Base-by-base conservation (phyloP, 2,329 filamentous ascomycete genomes). In the Gyromitra esculenta region DNA sequence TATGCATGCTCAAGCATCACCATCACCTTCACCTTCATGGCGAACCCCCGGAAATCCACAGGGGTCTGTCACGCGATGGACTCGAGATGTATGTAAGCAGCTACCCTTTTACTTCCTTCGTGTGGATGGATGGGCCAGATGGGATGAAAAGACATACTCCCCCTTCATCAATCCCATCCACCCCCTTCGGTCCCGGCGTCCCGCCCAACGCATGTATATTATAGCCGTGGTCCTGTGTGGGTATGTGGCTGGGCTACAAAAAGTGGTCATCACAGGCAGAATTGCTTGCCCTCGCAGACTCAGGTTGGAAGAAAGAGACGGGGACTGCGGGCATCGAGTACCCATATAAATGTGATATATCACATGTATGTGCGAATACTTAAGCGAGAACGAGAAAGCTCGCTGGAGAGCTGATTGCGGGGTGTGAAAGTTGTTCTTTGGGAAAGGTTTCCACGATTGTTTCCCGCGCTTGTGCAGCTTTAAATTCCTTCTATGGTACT, bases 51-150 rank as follows among this genome's bases (percentile, higher is more conserved):
- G 75, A 57, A 75, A 77, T 69, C 35, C 57, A 69, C 75, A 77
- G 75, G 73, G 62, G 64, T 52, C 70, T 69, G 75, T 77, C 75
- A 77, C 75, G 75, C 70, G 75, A 77, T 75, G 75, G 74, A 50
- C 64, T 57, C 41, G 71, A 70, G 71, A 77, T 70, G 75, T 77
- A 75, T 74, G 75, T 57, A 77, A 74, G 73, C 67, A 76, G 48
- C 69, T 74, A 76, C 63, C 75, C 64, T 68, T 64, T 64, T 59
- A 41, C 68, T 41, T 63, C 52, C n/a, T 45, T 59, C 56, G 4
- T 31, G 25, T 31, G 25, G 25, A 31, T 31, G 25, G 25, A 31
- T 31, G 25, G 25, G 25, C 25, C 25, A 31, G 25, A 31, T 31
- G 25, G 25, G 25, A 75, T 75, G 66, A 25, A 72, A 31, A 50